phyloP scores from a whole-genome alignment of 73 alveolate genomes.

The Stentor coeruleus region DNA sequence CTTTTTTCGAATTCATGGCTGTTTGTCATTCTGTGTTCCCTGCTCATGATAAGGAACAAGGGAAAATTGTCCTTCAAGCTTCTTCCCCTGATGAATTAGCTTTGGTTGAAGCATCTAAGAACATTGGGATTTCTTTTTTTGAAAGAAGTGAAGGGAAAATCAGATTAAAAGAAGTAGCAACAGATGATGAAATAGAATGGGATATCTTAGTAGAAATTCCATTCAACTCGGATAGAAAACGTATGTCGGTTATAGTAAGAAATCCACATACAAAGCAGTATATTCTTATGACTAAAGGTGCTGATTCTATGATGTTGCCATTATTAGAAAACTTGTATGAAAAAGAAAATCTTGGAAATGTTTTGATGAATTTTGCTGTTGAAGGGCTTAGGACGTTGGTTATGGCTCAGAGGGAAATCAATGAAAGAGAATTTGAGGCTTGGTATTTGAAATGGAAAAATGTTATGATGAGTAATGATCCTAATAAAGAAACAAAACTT shows the following conservation, averaged over 20 bases:
- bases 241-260: slow-evolving; percentile 84
- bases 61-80: slow-evolving; percentile 48
- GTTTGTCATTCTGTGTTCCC: background rate
- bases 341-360: slow-evolving; percentile 38
- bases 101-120: background rate
- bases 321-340: slow-evolving; percentile 37
- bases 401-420: slow-evolving; percentile 69
- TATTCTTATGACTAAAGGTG: slow-evolving; percentile 62
- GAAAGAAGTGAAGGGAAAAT: background rate
- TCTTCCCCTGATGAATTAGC: slow-evolving; percentile 91
- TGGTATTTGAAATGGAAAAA: slow-evolving; percentile 59
- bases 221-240: slow-evolving; percentile 89
- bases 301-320: slow-evolving; percentile 68
- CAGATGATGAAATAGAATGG: slow-evolving; percentile 26
- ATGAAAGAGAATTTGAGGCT: slow-evolving; percentile 36
- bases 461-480: slow-evolving; percentile 33
- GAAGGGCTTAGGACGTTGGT: slow-evolving; percentile 93
- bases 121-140: too few species aligned
- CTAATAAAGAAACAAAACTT: slow-evolving; percentile 28
- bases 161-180: background rate
- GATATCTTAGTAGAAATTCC: slow-evolving; percentile 69
- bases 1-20: background rate
- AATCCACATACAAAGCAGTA: slow-evolving; percentile 57
- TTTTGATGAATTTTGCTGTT: slow-evolving; percentile 65
- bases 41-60: slow-evolving; percentile 47